Evolutionary conservation across 257 asterid species (phyloP), one percentile per base, ranked within the genome.

Genomic region (Voacanga thouarsii): DNA sequence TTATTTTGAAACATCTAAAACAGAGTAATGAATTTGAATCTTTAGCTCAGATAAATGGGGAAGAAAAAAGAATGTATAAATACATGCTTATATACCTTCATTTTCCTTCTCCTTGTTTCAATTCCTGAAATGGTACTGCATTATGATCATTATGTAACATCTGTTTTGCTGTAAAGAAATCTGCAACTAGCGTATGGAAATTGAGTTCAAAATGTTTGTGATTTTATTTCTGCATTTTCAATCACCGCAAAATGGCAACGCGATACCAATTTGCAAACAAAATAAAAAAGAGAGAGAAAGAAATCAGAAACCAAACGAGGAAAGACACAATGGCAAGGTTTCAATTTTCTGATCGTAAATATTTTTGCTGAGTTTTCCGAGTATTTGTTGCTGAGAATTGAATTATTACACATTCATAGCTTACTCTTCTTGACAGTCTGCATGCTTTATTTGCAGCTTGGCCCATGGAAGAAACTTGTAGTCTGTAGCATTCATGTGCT

Each of bases 401-500:
- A 33, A 33, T 33, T 33, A 33, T 33, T 56, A 30, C 45, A 6
- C 61, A 78, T 33, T 60, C 51, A 74, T 56, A 57, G 37, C 71
- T 65, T 74, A 63, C 43, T 49, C 24, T 12, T 64, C 74, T 59
- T 59, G 61, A 47, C 51, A 26, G 41, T 55, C 23, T 55, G 30
- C 56, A 49, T 2, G 59, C 74, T 84, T 73, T 78, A 64, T 60
- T 80, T 79, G 84, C 95, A 90, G 97, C 87, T 79, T 84, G 41
- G 83, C 33, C 75, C 75, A 33, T 33, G 37, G 85, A 72, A 89
- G 61, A 88, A 89, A 83, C 92, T 94, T 49, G 94, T 94, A 66
- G 88, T 94, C 68, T 94, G 97, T 87, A 94, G 92, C 89, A 84
- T 92, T 87, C 99, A 94, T 74, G 97, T 94, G 87, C 97, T 94